Evolutionary conservation across 805 yeast species (phyloP), one percentile per base, ranked within the genome.

Genomic region (Starmerella vaccinii): DNA sequence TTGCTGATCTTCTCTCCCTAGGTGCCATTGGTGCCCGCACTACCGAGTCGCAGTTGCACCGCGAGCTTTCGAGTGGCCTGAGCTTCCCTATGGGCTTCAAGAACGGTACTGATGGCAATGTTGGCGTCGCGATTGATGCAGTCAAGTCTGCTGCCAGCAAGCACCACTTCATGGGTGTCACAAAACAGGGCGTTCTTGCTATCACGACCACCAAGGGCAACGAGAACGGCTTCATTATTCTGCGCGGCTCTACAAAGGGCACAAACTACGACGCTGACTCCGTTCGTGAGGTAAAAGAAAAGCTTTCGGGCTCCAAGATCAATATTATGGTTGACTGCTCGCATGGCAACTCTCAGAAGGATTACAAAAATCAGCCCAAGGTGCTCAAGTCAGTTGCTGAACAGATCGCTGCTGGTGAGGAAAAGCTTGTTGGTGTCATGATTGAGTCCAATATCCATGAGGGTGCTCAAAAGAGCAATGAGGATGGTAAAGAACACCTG

Each of bases 1-100:
- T 90, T 59, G 81, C 90, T 23, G 98, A 92, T 68, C 75, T 89
- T 61, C 76, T 90, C 58, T 83, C 95, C 30, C 80, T 90, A 59
- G 98, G 98, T 63, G 98, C 98, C 54, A 89, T 90, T 70, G 98
- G 98, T 65, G 98, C 98, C 51, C 82, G 98, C 74, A 90, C 98
- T 52, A 90, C 98, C 44, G 98, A 90, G 72, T 90, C 97, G 40
- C 98, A 90, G 70, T 78, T 90, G 54, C 98, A 90, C 73, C 82
- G 98, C 71, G 98, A 90, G 71, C 78, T 90, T 61, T 95, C 97
- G 19, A 89, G 97, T 8, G 98, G 98, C 49, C 75, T 92, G 55
- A 85, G 95, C n/a, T 90, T 90, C 90, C 98, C 98, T 52, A 81
- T 90, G 51, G 98, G 98, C 46, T 90, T 90, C 83, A 90, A 90